Conservation (phyloP, 495 filamentous ascomycete species). For the Penicillium angulare region DNA sequence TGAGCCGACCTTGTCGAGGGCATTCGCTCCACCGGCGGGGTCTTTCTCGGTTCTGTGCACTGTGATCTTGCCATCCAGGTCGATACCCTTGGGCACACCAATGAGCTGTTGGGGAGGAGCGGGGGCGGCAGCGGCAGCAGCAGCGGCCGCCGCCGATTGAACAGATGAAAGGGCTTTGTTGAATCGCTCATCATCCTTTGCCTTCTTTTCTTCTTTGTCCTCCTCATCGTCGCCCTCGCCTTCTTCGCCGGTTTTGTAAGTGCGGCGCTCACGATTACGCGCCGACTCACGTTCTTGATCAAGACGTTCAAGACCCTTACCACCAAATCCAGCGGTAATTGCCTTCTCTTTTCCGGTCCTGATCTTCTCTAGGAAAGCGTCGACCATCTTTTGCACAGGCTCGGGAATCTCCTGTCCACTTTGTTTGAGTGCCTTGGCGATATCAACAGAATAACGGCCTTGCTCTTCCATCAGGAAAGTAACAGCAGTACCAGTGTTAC, state of each 20-base stretch:
- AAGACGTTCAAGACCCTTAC: conserved; percentile 87
- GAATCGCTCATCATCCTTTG: conserved; percentile 58
- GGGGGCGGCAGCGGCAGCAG: conserved; percentile 36
- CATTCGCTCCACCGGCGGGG: conserved; percentile 52
- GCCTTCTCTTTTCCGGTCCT: conserved; percentile 83
- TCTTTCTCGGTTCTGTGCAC: conserved; percentile 72
- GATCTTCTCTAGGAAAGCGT: conserved; percentile 80
- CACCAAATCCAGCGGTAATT: conserved; percentile 80
- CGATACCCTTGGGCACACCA: conserved; percentile 61
- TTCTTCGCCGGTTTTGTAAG: conserved; percentile 87
- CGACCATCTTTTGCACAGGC: conserved; percentile 60
- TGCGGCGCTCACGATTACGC: conserved; percentile 78
- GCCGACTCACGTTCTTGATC: conserved; percentile 88
- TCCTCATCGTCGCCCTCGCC: conserved; percentile 70
- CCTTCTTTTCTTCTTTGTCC: conserved; percentile 65
- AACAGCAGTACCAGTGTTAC: conserved; percentile 90
- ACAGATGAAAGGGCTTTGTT: conserved; percentile 65
- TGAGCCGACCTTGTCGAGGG: conserved; percentile 78
- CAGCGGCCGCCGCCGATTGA: conserved; percentile 50
- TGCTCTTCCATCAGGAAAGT: conserved; percentile 93
- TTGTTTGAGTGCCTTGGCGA: conserved; percentile 90
- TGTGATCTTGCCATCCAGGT: conserved; percentile 71
- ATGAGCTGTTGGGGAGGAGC: conserved; percentile 43
- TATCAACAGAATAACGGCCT: conserved; percentile 83
- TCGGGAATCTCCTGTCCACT: conserved; percentile 82